Base-by-base conservation (phyloP, 2,329 filamentous ascomycete genomes). In the Aspergillus quadrilineatus region DNA sequence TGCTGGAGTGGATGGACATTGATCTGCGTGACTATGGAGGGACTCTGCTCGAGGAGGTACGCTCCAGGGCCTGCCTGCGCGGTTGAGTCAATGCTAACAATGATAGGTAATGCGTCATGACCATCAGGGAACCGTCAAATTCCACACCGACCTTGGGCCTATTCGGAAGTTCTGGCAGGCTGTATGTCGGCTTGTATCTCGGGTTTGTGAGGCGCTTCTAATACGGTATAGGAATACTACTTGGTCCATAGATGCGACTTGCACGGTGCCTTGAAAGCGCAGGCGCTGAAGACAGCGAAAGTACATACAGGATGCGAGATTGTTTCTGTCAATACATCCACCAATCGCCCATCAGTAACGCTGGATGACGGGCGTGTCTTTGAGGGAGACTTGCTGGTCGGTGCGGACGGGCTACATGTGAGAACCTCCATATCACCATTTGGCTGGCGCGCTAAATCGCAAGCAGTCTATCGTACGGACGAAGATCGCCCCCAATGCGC, bases 221-320 rank as follows among this genome's bases (percentile, higher is more conserved):
- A 53, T 15, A 22, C n/a, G 3, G 14, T 10, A 5, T 14, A 69
- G 67, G 67, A 66, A 55, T 69, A 64, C 59, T 71, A 68, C 37
- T 65, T 73, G 2, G 68, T 72, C 9, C 75, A 78, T 57, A 69
- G 76, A n/a, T 71, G 77, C 26, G 76, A 78, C 56, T 62, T 79
- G 43, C 76, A 78, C 57, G 70, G 69, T 28, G 61, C 69, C 17
- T 60, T 77, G 3, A 71, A 72, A 48, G 29, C 66, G 17, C 63
- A 71, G 22, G 73, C 74, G 0, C n/a, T 60, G 5, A 50, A 65
- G 32, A 65, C 61, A 0, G 64, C 65, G 0, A 60, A 53, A 6
- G 52, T 70, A 5, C 58, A 67, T 39, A 63, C 63, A 0, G 55
- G 55, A 7, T 70, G 67, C 54, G 63, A 49, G 4, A 63, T 69